Percentiles rank a stretch among this genome's conserved stretches.
Evolutionary conservation across 2,329 filamentous ascomycete species (phyloP).

Genomic region (Colletotrichum noveboracense): DNA sequence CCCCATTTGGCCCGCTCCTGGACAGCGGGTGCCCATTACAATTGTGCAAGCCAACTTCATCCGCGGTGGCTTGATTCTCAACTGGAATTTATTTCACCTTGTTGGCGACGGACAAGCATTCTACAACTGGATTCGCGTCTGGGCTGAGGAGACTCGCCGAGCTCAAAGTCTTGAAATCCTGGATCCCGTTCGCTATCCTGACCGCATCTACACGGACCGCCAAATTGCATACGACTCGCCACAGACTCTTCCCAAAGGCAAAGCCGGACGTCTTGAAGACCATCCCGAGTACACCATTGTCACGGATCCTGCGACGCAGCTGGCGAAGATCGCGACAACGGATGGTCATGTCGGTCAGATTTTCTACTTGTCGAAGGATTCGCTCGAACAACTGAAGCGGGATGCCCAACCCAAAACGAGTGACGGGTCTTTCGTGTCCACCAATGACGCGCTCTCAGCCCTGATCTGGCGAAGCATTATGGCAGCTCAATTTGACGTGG

Average conservation of each 20-base stretch:
- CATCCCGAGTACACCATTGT: slow-evolving; percentile 37
- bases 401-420: slow-evolving; percentile 29
- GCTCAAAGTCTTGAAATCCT: slow-evolving; percentile 29
- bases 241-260: slow-evolving; percentile 26
- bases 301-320: slow-evolving; percentile 29
- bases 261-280: slow-evolving; percentile 27
- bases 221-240: slow-evolving; percentile 21
- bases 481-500: neutral
- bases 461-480: slow-evolving; percentile 19
- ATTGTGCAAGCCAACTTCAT: slow-evolving; percentile 35
- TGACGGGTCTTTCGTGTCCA: slow-evolving; percentile 32
- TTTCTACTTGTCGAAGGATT: slow-evolving; percentile 35
- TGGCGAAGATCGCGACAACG: slow-evolving; percentile 36
- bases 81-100: slow-evolving; percentile 33
- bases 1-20: slow-evolving; percentile 28
- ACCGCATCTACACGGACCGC: slow-evolving; percentile 32
- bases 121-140: slow-evolving; percentile 34
- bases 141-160: slow-evolving; percentile 39
- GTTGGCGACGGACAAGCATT: slow-evolving; percentile 37
- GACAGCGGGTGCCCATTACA: slow-evolving; percentile 21
- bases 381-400: slow-evolving; percentile 31
- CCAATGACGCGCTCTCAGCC: slow-evolving; percentile 22
- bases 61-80: slow-evolving; percentile 31
- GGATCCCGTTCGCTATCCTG: slow-evolving; percentile 28
- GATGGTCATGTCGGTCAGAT: slow-evolving; percentile 34